Evolutionary conservation across 495 filamentous ascomycete species (phyloP).

Genomic region (Xylaria scruposa): DNA sequence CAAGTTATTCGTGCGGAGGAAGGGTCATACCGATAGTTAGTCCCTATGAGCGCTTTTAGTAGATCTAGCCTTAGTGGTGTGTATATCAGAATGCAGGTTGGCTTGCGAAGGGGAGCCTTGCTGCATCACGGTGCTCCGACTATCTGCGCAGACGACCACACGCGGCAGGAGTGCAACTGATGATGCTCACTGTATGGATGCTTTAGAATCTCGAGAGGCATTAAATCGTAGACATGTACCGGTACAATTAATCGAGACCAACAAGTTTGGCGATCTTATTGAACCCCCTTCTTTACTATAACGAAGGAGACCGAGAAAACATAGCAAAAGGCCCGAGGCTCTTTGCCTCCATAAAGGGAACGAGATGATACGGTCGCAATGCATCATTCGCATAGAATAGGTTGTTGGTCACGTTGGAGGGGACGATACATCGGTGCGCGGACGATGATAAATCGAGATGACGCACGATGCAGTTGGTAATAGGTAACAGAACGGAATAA

Average conservation of each 20-base stretch:
- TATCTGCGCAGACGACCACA: not conserved
- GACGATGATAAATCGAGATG: conserved; percentile 26
- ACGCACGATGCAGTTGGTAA: conserved; percentile 15
- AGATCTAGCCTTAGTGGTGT: conserved; percentile 7
- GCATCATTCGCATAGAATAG: conserved; percentile 25
- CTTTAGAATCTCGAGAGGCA: conserved; percentile 13
- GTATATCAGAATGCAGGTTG: not conserved
- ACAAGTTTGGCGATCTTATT: conserved; percentile 7
- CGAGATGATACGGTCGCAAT: conserved; percentile 13
- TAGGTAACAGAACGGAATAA: conserved; percentile 10
- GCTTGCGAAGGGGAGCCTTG: not conserved
- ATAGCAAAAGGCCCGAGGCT: conserved; percentile 12
- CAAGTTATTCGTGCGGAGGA: not conserved
- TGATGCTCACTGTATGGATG: not conserved
- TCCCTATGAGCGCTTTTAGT: not conserved
- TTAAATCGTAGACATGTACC: conserved; percentile 4
- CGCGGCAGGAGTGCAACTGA: not conserved
- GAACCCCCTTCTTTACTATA: not conserved
- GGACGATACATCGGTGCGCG: conserved; percentile 10
- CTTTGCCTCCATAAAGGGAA: conserved; percentile 14
- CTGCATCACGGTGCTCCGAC: not conserved
- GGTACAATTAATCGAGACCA: not conserved
- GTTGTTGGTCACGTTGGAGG: not conserved
- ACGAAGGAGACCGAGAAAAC: not conserved
- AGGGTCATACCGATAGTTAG: not conserved